Evolutionary conservation across 179 eudicot genomes (phyloP).

Genomic region (Camellia oleifera): DNA sequence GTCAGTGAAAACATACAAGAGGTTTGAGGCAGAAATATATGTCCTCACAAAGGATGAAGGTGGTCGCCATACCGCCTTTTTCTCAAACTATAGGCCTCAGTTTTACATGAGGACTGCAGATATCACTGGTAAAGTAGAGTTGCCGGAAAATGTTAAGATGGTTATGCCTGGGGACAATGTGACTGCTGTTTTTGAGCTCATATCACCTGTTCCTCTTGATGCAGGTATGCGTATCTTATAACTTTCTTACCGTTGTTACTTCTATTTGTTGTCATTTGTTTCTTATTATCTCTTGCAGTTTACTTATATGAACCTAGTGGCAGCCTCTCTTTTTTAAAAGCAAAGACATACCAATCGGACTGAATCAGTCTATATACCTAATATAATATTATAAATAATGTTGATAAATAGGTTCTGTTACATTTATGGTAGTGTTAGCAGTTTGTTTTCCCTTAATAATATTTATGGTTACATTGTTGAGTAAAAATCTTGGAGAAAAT

Average conservation of each 20-base stretch:
- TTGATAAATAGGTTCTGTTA: no score
- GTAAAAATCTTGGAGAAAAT: not conserved
- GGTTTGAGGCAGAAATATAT: slow-evolving; percentile 88
- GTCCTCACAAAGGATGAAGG: slow-evolving; percentile 98
- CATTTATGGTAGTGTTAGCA: not conserved
- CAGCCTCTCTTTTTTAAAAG: not conserved
- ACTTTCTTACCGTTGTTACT: not conserved
- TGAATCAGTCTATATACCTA: not conserved
- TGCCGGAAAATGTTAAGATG: slow-evolving; percentile 92
- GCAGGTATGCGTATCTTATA: slow-evolving; percentile 50
- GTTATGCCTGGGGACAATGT: slow-evolving; percentile 99
- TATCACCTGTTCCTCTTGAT: slow-evolving; percentile 78
- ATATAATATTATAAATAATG: no score
- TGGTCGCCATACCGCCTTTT: slow-evolving; percentile 89
- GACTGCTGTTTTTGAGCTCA: slow-evolving; percentile 85
- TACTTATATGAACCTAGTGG: not conserved
- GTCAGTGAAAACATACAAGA: slow-evolving; percentile 65
- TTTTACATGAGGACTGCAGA: slow-evolving; percentile 94
- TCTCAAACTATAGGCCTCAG: slow-evolving; percentile 83
- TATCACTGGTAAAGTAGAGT: slow-evolving; percentile 81
- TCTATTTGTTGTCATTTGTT: not conserved
- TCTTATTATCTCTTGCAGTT: not conserved
- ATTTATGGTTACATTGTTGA: not conserved
- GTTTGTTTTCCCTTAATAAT: not conserved
- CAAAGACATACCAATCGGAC: not conserved